Base-by-base conservation (phyloP, 192 early-diverging fungal species). In the Cladochytrium replicatum region DNA sequence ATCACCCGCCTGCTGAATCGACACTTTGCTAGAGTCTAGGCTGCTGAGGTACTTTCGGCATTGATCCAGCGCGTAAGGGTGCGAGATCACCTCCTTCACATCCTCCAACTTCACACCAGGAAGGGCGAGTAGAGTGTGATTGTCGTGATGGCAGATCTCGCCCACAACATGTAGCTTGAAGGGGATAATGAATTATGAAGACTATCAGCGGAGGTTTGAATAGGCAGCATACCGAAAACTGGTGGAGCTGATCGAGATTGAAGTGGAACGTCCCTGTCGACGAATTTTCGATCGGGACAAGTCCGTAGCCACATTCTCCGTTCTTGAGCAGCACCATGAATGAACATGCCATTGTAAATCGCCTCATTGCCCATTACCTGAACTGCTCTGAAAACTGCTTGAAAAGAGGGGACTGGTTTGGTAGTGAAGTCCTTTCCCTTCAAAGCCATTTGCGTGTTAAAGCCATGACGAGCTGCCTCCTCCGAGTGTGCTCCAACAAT, bases 1-100 rank as follows among this genome's bases (percentile, higher is more conserved):
- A 37, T 66, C 63, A 13, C 21, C 13, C 9, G 41, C 42, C 31
- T 66, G 63, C 8, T 26, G 32, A 9, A 66, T 29, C 15, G 46
- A 41, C 8, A 50, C 38, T 2, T 8, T 4, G 7, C 2, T 21
- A 3, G 9, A 26, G n/a, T n/a, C n/a, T 3, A 59, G 34, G 1
- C 30, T 37, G 32, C 15, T 28, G 13, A 66, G 52, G 39, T 50
- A 66, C n/a, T 32, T 21, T 6, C 63, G 47, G 21, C 63, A 66
- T 30, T 66, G 63, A 29, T 66, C 63, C 39, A 66, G 48, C 19
- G 42, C 63, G 43, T 60, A 66, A 5, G 63, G 50, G 34, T 66
- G 63, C 0, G 53, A 56, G 4, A 46, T 28, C 17, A 66, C 46
- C 43, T 66, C 52, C 21, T 41, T 51, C 19, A 66, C 23, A 6